Evolutionary conservation across 2,329 filamentous ascomycete genomes (phyloP), one percentile per base, ranked within the genome.

Genomic region (Chaetomium strumarium): DNA sequence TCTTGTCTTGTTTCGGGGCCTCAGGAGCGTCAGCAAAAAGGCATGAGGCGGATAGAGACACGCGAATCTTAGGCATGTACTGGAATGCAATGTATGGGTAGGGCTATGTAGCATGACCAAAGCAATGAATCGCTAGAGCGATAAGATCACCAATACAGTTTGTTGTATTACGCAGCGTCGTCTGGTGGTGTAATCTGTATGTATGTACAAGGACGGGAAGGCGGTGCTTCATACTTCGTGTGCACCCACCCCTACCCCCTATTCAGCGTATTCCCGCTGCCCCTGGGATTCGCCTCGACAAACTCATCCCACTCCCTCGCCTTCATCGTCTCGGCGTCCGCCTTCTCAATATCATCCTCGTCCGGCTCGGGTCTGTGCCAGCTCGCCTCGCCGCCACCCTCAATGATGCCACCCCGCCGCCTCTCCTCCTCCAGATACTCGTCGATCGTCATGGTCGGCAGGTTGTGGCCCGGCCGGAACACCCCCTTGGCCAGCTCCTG

Each of bases 371-470:
- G 80, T 58, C 77, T 76, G 24, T 81, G 72, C 14, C 79, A 81
- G 60, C 84, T 87, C 59, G 85, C 81, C 63, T 88, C 87, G 16
- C 91, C 91, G 30, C 90, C 90, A 34, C 91, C 93, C 65, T 96
- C 87, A 51, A 97, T 88, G 53, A 99, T 91, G 17, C 89, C 89
- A 14, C 93, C 93, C 57, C 88, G 77, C 60, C 81, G 79, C 64
- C 80, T 80, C 73, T 97, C 93, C 69, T 97, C 92, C 48, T 95
- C 93, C 14, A 99, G 75, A 65, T 97, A 99, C 72, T 99, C 93
- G 62, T 99, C 93, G 56, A 99, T 96, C 1, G 83, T 88, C 93
- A 99, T 97, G 3, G 93, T 97, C 1, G 93, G 93, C 53, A 99
- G 73, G 70, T 89, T 96, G 67, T 99, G 93, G 8, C 93, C 90